These are phyloP conservation scores for Tylopilus vinaceipallidus DNA, from an alignment of 768 basidiomycete species.

Conservation along the genomic window DNA sequence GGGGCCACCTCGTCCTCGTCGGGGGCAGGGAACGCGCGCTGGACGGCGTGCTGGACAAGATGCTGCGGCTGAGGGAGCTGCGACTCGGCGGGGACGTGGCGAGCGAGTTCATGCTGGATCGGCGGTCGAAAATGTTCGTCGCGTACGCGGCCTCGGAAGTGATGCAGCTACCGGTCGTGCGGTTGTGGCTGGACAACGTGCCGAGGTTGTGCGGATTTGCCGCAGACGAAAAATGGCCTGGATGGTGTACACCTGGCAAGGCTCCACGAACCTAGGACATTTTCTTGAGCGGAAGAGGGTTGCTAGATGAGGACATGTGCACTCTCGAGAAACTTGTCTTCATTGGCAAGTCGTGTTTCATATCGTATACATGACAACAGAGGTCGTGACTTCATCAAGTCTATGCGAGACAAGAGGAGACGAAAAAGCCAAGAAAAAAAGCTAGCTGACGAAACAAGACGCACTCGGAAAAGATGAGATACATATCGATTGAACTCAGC, in stretches of 20 bases:
- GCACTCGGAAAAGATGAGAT: not conserved
- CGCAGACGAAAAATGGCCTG: slow-evolving; percentile 22
- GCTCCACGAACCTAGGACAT: not conserved
- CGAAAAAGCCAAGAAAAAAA: slow-evolving; percentile 1
- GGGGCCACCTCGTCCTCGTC: slow-evolving; percentile 19
- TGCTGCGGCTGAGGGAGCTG: slow-evolving; percentile 15
- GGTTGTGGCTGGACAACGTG: slow-evolving; percentile 20
- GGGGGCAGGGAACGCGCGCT: slow-evolving; percentile 20
- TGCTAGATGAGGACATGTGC: not conserved
- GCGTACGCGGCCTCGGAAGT: not conserved
- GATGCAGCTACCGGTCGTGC: slow-evolving; percentile 11
- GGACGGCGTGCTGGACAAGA: slow-evolving; percentile 18
- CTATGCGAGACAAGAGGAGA: not conserved
- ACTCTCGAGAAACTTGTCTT: not conserved
- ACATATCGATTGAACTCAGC: slow-evolving; percentile 13
- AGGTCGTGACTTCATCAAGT: not conserved
- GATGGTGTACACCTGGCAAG: slow-evolving; percentile 19
- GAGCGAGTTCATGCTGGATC: slow-evolving; percentile 24
- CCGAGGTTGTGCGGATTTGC: slow-evolving; percentile 21
- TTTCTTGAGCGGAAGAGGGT: not conserved
- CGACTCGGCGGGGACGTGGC: slow-evolving; percentile 23
- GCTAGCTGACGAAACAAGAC: not conserved
- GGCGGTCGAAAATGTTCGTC: slow-evolving; percentile 19
- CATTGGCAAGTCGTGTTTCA: not conserved
- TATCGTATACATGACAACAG: slow-evolving; percentile 1